These are phyloP conservation scores for Skeletonema tropicum DNA, from an alignment of 108 stramenopile species.

Conservation along the genomic window DNA sequence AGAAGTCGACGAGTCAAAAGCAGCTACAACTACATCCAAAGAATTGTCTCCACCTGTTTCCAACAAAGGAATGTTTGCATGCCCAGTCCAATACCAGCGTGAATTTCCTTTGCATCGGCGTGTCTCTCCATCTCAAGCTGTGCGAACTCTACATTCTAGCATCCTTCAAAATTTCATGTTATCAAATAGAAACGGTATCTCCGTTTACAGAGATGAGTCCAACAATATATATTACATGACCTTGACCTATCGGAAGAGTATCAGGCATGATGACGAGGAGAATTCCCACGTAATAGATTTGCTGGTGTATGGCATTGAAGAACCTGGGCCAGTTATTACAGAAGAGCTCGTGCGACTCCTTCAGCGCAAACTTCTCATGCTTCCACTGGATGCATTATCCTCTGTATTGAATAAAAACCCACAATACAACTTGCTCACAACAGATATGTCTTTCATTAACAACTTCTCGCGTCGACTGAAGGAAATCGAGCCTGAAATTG, in stretches of 20 bases:
- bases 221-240: conserved; percentile 80
- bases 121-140: conserved; percentile 65
- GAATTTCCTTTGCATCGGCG: conserved; percentile 61
- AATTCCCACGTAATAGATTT: conserved; percentile 55
- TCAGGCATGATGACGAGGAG: conserved; percentile 26
- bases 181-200: conserved; percentile 65
- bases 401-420: conserved; percentile 78
- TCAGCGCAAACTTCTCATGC: conserved; percentile 57
- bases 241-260: conserved; percentile 25
- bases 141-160: conserved; percentile 56
- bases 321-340: conserved; percentile 71
- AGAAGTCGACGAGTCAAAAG: neutral
- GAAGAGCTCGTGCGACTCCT: conserved; percentile 66
- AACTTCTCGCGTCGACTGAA: conserved; percentile 56
- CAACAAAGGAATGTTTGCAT: conserved; percentile 36
- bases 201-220: conserved; percentile 80
- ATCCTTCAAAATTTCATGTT: conserved; percentile 81
- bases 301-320: conserved; percentile 62
- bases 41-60: conserved; percentile 12
- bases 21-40: conserved; percentile 8
- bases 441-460: conserved; percentile 69
- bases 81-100: conserved; percentile 60
- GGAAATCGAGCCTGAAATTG: conserved; percentile 51
- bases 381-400: conserved; percentile 67
- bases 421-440: conserved; percentile 51